These are phyloP conservation scores for Crithidia thermophila DNA, from an alignment of 208 protist species.

Conservation along the genomic window DNA sequence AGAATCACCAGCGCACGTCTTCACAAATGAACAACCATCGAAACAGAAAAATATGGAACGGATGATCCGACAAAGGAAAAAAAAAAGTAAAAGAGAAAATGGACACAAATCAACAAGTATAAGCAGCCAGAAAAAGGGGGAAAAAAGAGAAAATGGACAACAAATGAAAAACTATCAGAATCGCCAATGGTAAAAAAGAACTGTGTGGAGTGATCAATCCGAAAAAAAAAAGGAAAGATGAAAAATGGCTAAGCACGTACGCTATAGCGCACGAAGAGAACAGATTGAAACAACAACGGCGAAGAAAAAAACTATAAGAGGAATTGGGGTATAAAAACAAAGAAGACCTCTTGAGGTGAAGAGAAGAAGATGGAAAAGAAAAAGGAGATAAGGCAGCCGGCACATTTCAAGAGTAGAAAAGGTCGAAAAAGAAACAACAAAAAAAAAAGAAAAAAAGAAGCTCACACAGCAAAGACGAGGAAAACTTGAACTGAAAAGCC, in stretches of 20 bases:
- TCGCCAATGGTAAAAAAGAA: no score
- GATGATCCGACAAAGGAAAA: no score
- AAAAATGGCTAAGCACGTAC: no score
- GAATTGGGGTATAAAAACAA: no score
- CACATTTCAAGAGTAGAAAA: not conserved
- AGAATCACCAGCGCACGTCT: no score
- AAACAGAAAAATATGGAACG: no score
- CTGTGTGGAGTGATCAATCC: no score
- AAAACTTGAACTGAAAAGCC: not conserved
- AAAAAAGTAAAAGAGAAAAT: not conserved
- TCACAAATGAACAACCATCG: no score
- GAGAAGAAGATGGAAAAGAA: not conserved
- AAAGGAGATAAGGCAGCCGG: not conserved
- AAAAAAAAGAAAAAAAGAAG: slow-evolving; percentile 2
- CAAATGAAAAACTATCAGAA: not conserved
- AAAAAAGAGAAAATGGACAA: not conserved
- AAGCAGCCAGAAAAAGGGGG: not conserved
- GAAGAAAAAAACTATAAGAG: not conserved
- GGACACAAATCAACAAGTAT: not conserved
- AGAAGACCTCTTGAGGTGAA: no score
- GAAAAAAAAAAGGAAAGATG: no score
- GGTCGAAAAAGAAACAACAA: not conserved
- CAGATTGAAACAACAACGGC: no score
- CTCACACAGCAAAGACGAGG: slow-evolving; percentile 3
- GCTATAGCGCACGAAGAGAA: no score